phyloP scores from a whole-genome alignment of 2,329 filamentous ascomycete species.

The Colletotrichum falcatum region DNA sequence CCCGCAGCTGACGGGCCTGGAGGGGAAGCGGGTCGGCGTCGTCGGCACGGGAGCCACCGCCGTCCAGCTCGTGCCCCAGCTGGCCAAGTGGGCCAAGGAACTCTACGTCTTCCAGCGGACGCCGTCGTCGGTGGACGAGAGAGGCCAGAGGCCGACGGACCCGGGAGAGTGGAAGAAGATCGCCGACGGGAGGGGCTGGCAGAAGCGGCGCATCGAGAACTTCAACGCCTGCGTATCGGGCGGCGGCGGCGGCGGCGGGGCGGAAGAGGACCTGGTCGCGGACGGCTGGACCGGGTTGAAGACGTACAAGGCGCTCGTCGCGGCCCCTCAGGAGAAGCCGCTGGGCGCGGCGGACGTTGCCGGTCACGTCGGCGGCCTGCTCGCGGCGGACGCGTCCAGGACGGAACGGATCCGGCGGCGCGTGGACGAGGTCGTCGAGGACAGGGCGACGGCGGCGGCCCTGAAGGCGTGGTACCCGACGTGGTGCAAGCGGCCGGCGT shows the following conservation, averaged over 20 bases:
- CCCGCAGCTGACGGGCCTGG: slow-evolving; percentile 57
- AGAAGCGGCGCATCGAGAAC: slow-evolving; percentile 58
- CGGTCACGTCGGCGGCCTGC: slow-evolving; percentile 51
- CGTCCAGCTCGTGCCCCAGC: slow-evolving; percentile 57
- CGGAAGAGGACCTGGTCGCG: slow-evolving; percentile 56
- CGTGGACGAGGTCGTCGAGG: slow-evolving; percentile 63
- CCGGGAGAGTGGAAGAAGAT: slow-evolving; percentile 54
- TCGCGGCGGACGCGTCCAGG: slow-evolving; percentile 56
- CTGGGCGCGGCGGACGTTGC: slow-evolving; percentile 42
- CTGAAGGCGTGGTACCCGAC: slow-evolving; percentile 71
- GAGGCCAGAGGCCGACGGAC: slow-evolving; percentile 56
- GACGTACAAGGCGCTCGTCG: slow-evolving; percentile 54
- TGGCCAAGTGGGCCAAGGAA: slow-evolving; percentile 61
- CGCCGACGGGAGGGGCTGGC: slow-evolving; percentile 60
- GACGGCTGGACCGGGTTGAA: slow-evolving; percentile 62
- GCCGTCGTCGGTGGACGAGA: slow-evolving; percentile 56
- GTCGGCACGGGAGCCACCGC: slow-evolving; percentile 64
- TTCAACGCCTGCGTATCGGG: slow-evolving; percentile 53
- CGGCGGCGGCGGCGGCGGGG: slow-evolving; percentile 50
- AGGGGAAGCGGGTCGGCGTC: slow-evolving; percentile 60
- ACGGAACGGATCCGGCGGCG: slow-evolving; percentile 60
- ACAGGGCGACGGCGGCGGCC: slow-evolving; percentile 61
- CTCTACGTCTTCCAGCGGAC: slow-evolving; percentile 70
- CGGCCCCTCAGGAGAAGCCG: slow-evolving; percentile 43
- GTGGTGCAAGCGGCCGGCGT: slow-evolving; percentile 74